phyloP scores from a whole-genome alignment of 2,329 filamentous ascomycete genomes.

The Penicillium sp. region DNA sequence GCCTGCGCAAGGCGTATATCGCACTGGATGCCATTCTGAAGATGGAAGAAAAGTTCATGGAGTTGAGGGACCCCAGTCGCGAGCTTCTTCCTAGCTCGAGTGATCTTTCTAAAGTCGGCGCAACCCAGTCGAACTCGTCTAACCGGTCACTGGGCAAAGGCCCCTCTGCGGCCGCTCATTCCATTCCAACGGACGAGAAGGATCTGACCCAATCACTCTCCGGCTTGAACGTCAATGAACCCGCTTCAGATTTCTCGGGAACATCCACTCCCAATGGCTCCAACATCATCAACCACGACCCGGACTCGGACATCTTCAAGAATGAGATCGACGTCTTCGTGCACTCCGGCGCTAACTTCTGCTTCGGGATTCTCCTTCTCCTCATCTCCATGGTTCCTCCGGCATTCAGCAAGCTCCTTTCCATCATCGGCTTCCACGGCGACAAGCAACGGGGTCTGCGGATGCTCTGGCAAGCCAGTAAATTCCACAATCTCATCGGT shows the following conservation, averaged over 20 bases:
- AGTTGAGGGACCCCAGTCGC: constrained; percentile 25
- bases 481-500: constrained; percentile 86
- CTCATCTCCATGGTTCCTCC: constrained; percentile 93
- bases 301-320: constrained; percentile 64
- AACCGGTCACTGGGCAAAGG: constrained; percentile 17
- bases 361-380: constrained; percentile 80
- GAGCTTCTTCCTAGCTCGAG: constrained; percentile 13
- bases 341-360: constrained; percentile 83
- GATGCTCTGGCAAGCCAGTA: constrained; percentile 88
- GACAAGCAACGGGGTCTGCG: constrained; percentile 77
- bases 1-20: constrained; percentile 82
- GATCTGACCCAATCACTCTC: constrained; percentile 24
- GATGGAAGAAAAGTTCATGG: constrained; percentile 64
- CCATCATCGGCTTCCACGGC: constrained; percentile 85
- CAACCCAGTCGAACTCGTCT: constrained; percentile 6
- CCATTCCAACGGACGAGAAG: constrained; percentile 11
- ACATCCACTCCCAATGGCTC: constrained; percentile 23
- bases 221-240: constrained; percentile 22
- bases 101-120: constrained; percentile 13
- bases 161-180: constrained; percentile 13
- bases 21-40: constrained; percentile 77
- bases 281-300: constrained; percentile 46
- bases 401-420: constrained; percentile 79
- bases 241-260: constrained; percentile 19
- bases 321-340: constrained; percentile 83